Percentiles rank a stretch among this genome's conserved stretches.
Conservation (phyloP, 1,284 basidiomycete species). For the Apiotrichum domesticum region DNA sequence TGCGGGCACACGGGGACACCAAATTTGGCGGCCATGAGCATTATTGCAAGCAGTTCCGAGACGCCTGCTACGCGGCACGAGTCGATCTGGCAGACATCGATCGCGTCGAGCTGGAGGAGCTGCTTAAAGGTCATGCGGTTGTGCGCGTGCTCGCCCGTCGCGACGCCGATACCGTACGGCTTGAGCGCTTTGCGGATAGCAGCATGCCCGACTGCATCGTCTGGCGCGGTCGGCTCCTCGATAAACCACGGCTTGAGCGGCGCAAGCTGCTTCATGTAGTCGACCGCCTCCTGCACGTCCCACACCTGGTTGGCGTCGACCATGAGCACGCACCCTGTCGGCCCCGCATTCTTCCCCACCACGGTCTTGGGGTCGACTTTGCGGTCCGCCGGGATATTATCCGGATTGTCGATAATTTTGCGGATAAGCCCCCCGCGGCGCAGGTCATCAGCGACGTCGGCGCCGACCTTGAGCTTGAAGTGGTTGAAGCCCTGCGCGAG, state of each 20-base stretch:
- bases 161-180: constrained; percentile 81
- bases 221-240: constrained; percentile 89
- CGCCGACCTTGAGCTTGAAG: constrained; percentile 97
- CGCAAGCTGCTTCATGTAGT: constrained; percentile 75
- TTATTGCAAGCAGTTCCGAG: constrained; percentile 85
- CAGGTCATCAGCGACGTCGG: constrained; percentile 71
- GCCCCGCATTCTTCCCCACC: constrained; percentile 85
- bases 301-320: constrained; percentile 94
- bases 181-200: constrained; percentile 56
- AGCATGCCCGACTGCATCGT: constrained; percentile 63
- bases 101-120: constrained; percentile 82
- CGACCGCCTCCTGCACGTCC: constrained; percentile 88
- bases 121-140: constrained; percentile 98
- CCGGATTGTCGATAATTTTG: constrained; percentile 85
- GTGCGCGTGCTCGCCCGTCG: constrained; percentile 93
- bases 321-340: constrained; percentile 89
- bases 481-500: constrained; percentile 83
- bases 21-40: constrained; percentile 85
- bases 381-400: constrained; percentile 44
- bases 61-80: constrained; percentile 88
- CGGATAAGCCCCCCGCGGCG: constrained; percentile 81
- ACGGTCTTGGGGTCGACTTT: constrained; percentile 61
- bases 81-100: constrained; percentile 95
- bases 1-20: constrained; percentile 87
- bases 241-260: constrained; percentile 95